Percentiles rank a stretch among this genome's conserved stretches.
phyloP scores from a whole-genome alignment of 441 rosid species.

The Geranium incanum region DNA sequence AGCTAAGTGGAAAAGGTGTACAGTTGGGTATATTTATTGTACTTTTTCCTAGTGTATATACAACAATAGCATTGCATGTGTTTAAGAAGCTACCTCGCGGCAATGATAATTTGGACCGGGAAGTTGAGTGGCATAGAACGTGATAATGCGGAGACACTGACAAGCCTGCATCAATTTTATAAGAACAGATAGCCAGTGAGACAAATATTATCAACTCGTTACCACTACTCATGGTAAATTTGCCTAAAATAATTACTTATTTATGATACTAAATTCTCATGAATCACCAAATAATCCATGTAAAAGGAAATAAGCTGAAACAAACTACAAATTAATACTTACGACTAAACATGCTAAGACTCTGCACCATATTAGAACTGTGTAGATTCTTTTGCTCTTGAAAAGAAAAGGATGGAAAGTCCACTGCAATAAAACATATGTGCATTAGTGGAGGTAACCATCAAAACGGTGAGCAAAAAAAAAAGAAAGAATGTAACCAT shows the following conservation, averaged over 20 bases:
- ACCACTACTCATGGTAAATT: too few species aligned
- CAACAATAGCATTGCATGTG: not conserved
- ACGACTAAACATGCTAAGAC: slow-evolving; percentile 91
- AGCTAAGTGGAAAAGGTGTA: too few species aligned
- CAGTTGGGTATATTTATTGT: too few species aligned
- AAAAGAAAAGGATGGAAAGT: slow-evolving; percentile 92
- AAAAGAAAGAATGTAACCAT: not conserved
- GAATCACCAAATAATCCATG: not conserved
- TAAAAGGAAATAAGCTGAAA: not conserved
- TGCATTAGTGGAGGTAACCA: not conserved
- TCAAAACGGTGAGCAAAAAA: not conserved
- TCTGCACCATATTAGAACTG: slow-evolving; percentile 95
- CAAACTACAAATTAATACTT: slow-evolving; percentile 31
- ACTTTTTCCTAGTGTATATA: too few species aligned
- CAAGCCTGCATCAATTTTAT: slow-evolving; percentile 47
- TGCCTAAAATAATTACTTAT: too few species aligned
- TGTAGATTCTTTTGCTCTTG: slow-evolving; percentile 91
- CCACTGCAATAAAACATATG: slow-evolving; percentile 57
- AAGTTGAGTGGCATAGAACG: slow-evolving; percentile 96
- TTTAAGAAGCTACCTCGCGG: slow-evolving; percentile 56
- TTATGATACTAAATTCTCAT: not conserved
- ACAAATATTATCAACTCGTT: not conserved
- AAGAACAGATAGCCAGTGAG: slow-evolving; percentile 16
- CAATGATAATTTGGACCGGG: slow-evolving; percentile 99
- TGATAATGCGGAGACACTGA: slow-evolving; percentile 72